Evolutionary conservation across 2,329 filamentous ascomycete species (phyloP), one percentile per base, ranked within the genome.

Genomic region (Escovopsis sp.): DNA sequence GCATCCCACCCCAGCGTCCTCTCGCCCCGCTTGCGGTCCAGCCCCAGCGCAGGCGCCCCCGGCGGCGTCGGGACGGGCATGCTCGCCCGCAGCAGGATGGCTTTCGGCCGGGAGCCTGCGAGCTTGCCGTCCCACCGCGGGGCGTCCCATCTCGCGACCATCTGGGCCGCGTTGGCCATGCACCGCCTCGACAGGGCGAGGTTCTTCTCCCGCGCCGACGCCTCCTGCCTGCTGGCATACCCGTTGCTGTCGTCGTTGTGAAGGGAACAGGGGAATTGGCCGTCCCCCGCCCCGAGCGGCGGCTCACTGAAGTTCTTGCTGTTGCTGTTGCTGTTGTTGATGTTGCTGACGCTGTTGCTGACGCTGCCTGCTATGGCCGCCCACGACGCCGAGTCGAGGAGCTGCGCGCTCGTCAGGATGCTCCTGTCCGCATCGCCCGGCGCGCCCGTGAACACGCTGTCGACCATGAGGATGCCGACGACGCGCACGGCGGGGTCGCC

Each of bases 391-490:
- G 15, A 7, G 4, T 36, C 15, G 14, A 36, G 27, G 27, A 30
- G 27, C 3, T 9, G 27, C 8, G 11, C 8, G 27, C 20, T 20
- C 20, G 20, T 6, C 20, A 30, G 13, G 34, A 33, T 11, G 39
- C 20, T 20, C 20, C 20, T 34, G 7, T 14, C 10, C 13, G 35
- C 33, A 35, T 31, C 16, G 14, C 9, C 34, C 6, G 53, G 27
- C 9, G 45, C 27, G 40, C 48, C 48, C 5, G 64, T 60, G 27
- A 30, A 30, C 11, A 70, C 54, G 37, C 63, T 70, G 50, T 76
- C 72, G 14, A 76, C 56, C 59, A 74, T 65, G 44, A 75, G 51
- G 37, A 76, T 63, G 12, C 72, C 72, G 0, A 64, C 47, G 9
- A 76, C 59, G 1, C 56, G 57, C 20, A 72, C 53, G 11, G 48